These are phyloP conservation scores for Carex cristatella DNA, from an alignment of 176 grass and related monocot species.

Conservation along the genomic window DNA sequence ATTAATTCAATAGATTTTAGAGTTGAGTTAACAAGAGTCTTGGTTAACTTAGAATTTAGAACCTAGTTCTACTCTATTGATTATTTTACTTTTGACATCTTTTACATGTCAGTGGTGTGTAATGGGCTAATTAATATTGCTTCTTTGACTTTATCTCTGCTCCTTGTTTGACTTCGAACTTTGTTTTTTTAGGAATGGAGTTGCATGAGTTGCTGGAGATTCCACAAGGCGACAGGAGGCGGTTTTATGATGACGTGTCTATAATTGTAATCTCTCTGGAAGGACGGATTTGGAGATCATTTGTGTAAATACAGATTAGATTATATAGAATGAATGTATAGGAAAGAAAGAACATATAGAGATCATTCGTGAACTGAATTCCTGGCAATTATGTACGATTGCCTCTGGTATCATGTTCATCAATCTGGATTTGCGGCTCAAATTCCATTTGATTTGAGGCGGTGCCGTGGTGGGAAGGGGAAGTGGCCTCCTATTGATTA, in stretches of 20 bases:
- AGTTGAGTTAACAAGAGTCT: too few species aligned
- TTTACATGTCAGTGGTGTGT: background rate
- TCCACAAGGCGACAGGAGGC: conserved; percentile 77
- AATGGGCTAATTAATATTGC: background rate
- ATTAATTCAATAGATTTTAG: too few species aligned
- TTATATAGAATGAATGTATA: conserved; percentile 43
- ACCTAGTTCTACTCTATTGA: background rate
- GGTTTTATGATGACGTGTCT: conserved; percentile 87
- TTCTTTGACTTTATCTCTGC: background rate
- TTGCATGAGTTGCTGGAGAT: conserved; percentile 90
- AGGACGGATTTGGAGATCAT: conserved; percentile 94
- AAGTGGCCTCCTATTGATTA: background rate
- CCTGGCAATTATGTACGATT: background rate
- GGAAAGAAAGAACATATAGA: conserved; percentile 16
- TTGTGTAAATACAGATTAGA: conserved; percentile 67
- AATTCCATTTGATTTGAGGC: background rate
- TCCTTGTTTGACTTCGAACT: background rate
- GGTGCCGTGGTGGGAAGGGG: background rate
- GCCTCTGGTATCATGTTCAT: background rate
- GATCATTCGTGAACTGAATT: background rate
- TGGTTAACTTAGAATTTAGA: too few species aligned
- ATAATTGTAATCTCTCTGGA: conserved; percentile 93
- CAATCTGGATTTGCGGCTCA: background rate
- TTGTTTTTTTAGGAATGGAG: conserved; percentile 65
- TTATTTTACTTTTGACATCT: conserved; percentile 18